A percentile compares a stretch with the other conserved stretches of the same genome.
phyloP scores from a whole-genome alignment of 345 rosid genomes.

The Salix koriyanagi region DNA sequence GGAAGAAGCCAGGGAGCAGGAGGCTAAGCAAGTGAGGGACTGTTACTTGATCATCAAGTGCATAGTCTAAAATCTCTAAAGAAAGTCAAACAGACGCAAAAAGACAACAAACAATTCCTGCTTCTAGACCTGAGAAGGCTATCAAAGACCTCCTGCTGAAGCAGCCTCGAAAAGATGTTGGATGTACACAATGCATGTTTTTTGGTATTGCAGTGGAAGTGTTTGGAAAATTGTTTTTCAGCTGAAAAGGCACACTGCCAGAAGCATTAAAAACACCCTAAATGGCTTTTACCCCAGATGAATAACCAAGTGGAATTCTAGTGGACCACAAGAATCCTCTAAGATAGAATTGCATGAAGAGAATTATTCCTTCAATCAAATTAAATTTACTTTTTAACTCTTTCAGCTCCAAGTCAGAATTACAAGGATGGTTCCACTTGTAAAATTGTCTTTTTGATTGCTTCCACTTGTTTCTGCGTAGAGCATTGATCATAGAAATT shows the following conservation, averaged over 20 bases:
- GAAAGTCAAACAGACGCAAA: background rate
- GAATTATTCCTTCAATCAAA: background rate
- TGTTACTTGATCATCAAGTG: background rate
- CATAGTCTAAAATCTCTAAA: background rate
- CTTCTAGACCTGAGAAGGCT: background rate
- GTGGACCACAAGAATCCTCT: background rate
- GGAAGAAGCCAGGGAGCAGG: background rate
- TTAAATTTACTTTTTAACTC: background rate
- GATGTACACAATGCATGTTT: background rate
- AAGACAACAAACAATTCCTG: background rate
- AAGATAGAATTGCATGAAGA: background rate
- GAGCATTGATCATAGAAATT: background rate
- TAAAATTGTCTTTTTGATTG: background rate
- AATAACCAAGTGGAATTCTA: background rate
- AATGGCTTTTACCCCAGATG: background rate
- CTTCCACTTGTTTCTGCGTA: background rate
- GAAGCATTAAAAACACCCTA: background rate
- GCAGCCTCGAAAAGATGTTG: background rate
- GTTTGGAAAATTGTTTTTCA: background rate
- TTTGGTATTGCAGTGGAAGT: background rate
- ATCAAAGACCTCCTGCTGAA: background rate
- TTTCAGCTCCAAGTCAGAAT: background rate
- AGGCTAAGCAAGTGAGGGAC: background rate
- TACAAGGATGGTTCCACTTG: background rate
- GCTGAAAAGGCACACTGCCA: background rate